Evolutionary conservation across 495 filamentous ascomycete genomes (phyloP), one percentile per base, ranked within the genome.

Genomic region (Aspergillus coremiiformis): DNA sequence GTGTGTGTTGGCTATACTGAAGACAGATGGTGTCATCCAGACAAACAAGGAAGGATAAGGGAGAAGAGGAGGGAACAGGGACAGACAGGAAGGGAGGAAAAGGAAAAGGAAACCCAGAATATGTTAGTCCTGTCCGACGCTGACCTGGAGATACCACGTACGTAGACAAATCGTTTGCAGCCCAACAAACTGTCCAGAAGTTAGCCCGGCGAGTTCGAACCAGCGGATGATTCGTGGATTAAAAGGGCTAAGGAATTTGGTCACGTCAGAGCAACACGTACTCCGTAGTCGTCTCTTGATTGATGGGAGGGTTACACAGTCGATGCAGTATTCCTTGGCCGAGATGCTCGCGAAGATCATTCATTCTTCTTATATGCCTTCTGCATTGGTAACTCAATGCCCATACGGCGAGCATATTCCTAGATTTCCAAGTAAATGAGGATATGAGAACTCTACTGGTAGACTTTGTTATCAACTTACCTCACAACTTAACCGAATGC

Each of bases 401-500:
- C 64, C 19, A 70, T 55, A 27, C 64, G 67, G 54, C 60, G 66
- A 44, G 69, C 67, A 62, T 71, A 71, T 46, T 71, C 70, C 69
- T 72, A 47, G 42, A 35, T 26, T 12, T 12, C 30, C 35, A 35
- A 41, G 39, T 56, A 24, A 57, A 52, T 23, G 49, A n/a, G 45
- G 26, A 50, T 17, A 44, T 42, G 23, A 44, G 41, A 33, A 21
- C 22, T 15, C 26, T 26, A 20, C 24, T 20, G 33, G 19, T 35
- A 44, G 3, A 41, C n/a, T 24, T n/a, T 37, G 23, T 19, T 49
- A 17, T 51, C 39, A 21, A 54, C 69, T 55, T 64, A 76, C 75
- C 56, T 73, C 67, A 55, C 76, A 79, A 47, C 73, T 77, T 32
- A 74, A 54, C n/a, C 66, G 64, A 35, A 81, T 73, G 1, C 73